Evolutionary conservation across 495 filamentous ascomycete species (phyloP).

Genomic region (Daldinia decipiens): DNA sequence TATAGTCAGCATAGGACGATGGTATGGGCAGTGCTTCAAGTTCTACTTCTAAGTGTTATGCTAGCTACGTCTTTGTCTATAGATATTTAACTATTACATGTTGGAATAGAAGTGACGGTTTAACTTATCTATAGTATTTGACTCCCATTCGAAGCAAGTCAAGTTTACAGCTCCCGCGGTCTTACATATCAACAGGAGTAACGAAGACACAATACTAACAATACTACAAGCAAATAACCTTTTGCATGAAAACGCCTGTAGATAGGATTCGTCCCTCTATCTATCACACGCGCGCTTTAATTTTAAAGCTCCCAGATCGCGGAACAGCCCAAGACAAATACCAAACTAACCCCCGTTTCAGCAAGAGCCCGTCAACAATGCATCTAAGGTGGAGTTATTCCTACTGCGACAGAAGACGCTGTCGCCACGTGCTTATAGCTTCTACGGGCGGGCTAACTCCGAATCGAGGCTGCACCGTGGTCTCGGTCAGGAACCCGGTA

Average conservation of each 20-base stretch:
- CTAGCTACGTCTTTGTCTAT: not conserved
- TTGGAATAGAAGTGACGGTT: not conserved
- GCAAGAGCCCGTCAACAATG: not conserved
- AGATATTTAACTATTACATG: not conserved
- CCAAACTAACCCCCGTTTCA: not conserved
- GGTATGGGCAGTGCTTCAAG: not conserved
- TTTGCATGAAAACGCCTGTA: not conserved
- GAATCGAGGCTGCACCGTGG: not conserved
- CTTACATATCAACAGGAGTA: not conserved
- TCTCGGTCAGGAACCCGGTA: not conserved
- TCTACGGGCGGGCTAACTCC: not conserved
- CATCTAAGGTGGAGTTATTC: not conserved
- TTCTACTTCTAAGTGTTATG: not conserved
- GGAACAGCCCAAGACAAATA: not conserved
- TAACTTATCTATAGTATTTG: not conserved
- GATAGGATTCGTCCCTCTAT: not conserved
- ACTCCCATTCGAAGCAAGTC: not conserved
- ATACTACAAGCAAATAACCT: not conserved
- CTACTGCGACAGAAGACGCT: slow-evolving; percentile 1
- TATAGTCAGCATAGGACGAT: not conserved
- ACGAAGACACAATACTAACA: not conserved
- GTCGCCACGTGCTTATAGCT: slow-evolving; percentile 9
- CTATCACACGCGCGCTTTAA: not conserved
- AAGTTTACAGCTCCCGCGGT: not conserved
- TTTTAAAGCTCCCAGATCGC: not conserved